A percentile compares a stretch with the other conserved stretches of the same genome.
These are phyloP conservation scores for Saccharomycopsis amapae DNA, from an alignment of 805 yeast species.

Conservation along the genomic window DNA sequence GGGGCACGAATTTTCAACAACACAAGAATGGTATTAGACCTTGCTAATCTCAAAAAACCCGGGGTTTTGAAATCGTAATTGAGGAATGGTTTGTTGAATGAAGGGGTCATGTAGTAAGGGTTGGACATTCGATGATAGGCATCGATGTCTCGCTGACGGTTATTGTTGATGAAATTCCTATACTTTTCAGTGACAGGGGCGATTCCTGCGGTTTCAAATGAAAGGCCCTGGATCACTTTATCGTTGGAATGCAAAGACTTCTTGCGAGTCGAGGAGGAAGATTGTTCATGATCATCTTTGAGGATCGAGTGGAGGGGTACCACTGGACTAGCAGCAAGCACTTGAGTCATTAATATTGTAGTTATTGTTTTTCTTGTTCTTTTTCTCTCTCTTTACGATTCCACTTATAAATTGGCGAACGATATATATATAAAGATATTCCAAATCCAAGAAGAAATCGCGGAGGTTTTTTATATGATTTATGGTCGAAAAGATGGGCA, in stretches of 20 bases:
- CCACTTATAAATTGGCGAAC: no score
- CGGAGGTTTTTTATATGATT: no score
- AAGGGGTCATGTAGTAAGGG: constrained; percentile 20
- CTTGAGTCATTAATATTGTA: no score
- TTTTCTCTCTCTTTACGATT: no score
- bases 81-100: constrained; percentile 20
- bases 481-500: no score
- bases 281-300: neutral
- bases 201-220: constrained; percentile 18
- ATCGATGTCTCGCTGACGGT: constrained; percentile 16
- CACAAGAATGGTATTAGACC: constrained; percentile 8
- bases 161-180: constrained; percentile 12
- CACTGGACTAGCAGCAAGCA: no score
- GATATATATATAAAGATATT: no score
- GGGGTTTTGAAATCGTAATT: constrained; percentile 13
- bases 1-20: constrained; percentile 6
- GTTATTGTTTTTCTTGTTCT: no score
- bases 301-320: no score
- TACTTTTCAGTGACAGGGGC: constrained; percentile 18
- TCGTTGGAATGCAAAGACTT: neutral
- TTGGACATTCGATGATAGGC: constrained; percentile 15
- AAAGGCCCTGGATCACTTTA: neutral
- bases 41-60: constrained; percentile 5
- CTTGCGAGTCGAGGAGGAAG: neutral
- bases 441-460: no score